phyloP scores from a whole-genome alignment of 2,329 filamentous ascomycete genomes.

The Zopfia rhizophila region DNA sequence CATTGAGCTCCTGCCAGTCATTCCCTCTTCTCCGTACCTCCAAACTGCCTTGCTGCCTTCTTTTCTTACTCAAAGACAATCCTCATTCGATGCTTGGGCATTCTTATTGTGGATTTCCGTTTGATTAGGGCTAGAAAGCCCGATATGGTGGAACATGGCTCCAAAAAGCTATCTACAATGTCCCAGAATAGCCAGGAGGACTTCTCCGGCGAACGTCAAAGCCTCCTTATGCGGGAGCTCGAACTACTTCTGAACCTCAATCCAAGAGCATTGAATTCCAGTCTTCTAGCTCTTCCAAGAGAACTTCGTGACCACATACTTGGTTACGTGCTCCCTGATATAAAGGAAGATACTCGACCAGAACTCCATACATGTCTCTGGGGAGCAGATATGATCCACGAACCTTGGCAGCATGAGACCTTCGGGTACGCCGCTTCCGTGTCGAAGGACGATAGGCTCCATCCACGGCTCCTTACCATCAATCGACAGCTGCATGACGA shows the following conservation, averaged over 20 bases:
- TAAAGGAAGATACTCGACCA: constrained; percentile 22
- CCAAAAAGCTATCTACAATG: constrained; percentile 36
- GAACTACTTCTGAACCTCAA: constrained; percentile 47
- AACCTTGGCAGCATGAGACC: constrained; percentile 47
- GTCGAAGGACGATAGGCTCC: constrained; percentile 30
- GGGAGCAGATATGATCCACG: constrained; percentile 46
- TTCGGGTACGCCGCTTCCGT: constrained; percentile 43
- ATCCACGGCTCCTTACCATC: constrained; percentile 38
- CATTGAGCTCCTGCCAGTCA: too few relatives aligned
- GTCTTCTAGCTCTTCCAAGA: constrained; percentile 42
- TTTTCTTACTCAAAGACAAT: constrained; percentile 1
- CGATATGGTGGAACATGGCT: constrained; percentile 16
- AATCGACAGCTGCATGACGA: constrained; percentile 45
- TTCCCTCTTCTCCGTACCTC: background rate
- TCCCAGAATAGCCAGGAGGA: constrained; percentile 41
- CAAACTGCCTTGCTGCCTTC: background rate
- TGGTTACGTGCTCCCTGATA: constrained; percentile 37
- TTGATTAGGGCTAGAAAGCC: too few relatives aligned
- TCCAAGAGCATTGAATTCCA: constrained; percentile 43
- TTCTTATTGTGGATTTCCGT: too few relatives aligned
- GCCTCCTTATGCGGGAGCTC: constrained; percentile 44
- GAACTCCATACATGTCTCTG: constrained; percentile 49
- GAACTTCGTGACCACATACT: constrained; percentile 41
- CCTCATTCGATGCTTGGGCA: too few relatives aligned
- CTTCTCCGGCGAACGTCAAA: constrained; percentile 43